phyloP scores from a whole-genome alignment of 768 basidiomycete species.

The Amanita pseudoporphyria region DNA sequence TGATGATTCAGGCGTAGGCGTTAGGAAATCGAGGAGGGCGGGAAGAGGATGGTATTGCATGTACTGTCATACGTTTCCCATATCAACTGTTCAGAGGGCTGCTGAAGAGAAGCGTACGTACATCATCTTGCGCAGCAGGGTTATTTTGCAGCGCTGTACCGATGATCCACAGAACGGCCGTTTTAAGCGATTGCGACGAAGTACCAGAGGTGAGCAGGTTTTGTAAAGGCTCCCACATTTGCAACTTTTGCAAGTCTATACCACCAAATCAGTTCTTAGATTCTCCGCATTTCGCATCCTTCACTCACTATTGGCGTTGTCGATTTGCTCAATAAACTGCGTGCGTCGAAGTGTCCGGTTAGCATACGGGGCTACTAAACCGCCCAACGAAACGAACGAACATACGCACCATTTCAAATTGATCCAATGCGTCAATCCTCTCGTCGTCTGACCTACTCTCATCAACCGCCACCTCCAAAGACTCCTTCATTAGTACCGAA shows the following conservation, averaged over 20 bases:
- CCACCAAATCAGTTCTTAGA: background rate
- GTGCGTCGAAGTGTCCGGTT: no score
- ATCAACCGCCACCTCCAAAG: slow-evolving; percentile 57
- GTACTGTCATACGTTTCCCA: slow-evolving; percentile 32
- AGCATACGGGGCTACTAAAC: no score
- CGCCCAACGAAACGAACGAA: background rate
- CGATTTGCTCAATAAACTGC: slow-evolving; percentile 80
- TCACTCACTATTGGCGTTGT: slow-evolving; percentile 74
- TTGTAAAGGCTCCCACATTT: slow-evolving; percentile 75
- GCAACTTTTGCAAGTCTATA: slow-evolving; percentile 63
- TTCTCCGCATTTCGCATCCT: background rate
- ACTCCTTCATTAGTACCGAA: slow-evolving; percentile 76
- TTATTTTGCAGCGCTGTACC: slow-evolving; percentile 91
- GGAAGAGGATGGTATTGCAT: slow-evolving; percentile 58
- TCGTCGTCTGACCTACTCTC: slow-evolving; percentile 41
- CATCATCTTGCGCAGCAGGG: slow-evolving; percentile 69
- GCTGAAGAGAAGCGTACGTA: slow-evolving; percentile 24
- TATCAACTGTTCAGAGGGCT: background rate
- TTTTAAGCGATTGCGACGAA: slow-evolving; percentile 50
- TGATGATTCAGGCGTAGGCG: slow-evolving; percentile 37
- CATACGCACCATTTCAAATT: slow-evolving; percentile 73
- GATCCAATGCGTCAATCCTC: slow-evolving; percentile 63
- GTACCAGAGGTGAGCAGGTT: slow-evolving; percentile 43
- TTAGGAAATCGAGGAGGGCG: slow-evolving; percentile 50
- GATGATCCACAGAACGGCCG: slow-evolving; percentile 73